Evolutionary conservation across 352 stramenopile species (phyloP), one percentile per base, ranked within the genome.

Genomic region (Thraustochytrium sp.): DNA sequence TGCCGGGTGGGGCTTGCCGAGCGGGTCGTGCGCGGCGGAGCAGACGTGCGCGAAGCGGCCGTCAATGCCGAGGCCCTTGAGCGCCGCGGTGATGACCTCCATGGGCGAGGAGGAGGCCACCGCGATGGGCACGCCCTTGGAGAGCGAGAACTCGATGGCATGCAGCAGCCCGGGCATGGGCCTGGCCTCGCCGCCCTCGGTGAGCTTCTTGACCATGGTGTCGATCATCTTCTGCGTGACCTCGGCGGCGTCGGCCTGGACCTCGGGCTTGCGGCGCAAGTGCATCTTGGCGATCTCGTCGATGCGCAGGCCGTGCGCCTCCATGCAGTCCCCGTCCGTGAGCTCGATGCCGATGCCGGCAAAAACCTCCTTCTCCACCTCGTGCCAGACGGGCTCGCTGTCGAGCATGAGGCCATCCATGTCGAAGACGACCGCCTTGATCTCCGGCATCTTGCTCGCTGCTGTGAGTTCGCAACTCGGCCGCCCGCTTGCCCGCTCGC

Each of bases 341-440:
- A 80, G 46, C 21, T 48, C 42, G 16, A 63, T 18, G 21, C 68
- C 68, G 26, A 65, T 9, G 2, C 53, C 23, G 16, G n/a, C 34
- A 2, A 80, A 80, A 1, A 80, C 68, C 68, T 80, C 68, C 21
- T 46, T 44, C 51, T 63, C 46, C 23, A 53, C 68, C 44, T 63
- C 53, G 26, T 80, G 68, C 68, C 68, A 80, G 8, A 80, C 48
- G 23, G 68, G 68, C 38, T 80, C 68, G 51, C 68, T 80, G 51
- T 80, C 68, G 48, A 80, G 31, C 68, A 80, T 80, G 48, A 80
- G 68, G 23, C 68, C 68, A 31, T 80, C 68, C 68, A 80, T 80
- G 13, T 80, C 68, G 38, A 80, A 80, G 4, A 80, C 68, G n/a
- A 64, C 68, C 8, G 68, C 68, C n/a, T 72, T 64, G 51, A 80